These are phyloP conservation scores for Leucocoprinus leucothites DNA, from an alignment of 768 basidiomycete genomes.

Conservation along the genomic window DNA sequence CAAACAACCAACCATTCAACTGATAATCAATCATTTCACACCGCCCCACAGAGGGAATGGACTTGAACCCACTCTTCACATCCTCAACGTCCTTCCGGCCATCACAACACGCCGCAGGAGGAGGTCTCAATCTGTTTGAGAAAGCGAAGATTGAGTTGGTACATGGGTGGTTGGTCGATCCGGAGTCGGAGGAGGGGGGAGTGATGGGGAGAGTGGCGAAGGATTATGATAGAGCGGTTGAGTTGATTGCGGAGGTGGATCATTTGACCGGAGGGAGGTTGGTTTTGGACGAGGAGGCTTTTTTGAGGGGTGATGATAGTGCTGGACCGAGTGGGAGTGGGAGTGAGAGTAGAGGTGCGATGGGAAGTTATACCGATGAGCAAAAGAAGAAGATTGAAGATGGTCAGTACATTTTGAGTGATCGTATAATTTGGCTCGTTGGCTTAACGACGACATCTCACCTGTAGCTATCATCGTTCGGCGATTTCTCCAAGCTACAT, in stretches of 20 bases:
- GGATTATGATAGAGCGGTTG: constrained; percentile 76
- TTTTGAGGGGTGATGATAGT: constrained; percentile 6
- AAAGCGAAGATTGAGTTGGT: constrained; percentile 78
- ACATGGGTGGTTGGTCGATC: constrained; percentile 89
- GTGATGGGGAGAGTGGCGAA: constrained; percentile 44
- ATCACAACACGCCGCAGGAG: constrained; percentile 35
- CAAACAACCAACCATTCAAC: too few relatives aligned
- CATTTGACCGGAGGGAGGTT: constrained; percentile 64
- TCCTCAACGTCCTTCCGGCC: constrained; percentile 67
- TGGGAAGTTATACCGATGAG: constrained; percentile 41
- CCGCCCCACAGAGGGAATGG: constrained; percentile 67
- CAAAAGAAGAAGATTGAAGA: constrained; percentile 65
- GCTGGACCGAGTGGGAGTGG: constrained; percentile 15
- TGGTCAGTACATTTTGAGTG: constrained; percentile 43
- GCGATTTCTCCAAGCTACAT: constrained; percentile 64
- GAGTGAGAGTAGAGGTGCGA: constrained; percentile 20
- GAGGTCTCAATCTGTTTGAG: constrained; percentile 84
- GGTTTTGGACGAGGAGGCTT: constrained; percentile 37
- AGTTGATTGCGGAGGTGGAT: constrained; percentile 77
- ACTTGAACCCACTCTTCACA: constrained; percentile 84
- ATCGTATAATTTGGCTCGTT: neutral
- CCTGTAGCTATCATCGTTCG: constrained; percentile 61
- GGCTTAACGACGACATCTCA: neutral
- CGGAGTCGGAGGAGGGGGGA: constrained; percentile 53
- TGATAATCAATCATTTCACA: neutral